phyloP scores from a whole-genome alignment of 1,139 yeast species.

The Williopsis jadinii region DNA sequence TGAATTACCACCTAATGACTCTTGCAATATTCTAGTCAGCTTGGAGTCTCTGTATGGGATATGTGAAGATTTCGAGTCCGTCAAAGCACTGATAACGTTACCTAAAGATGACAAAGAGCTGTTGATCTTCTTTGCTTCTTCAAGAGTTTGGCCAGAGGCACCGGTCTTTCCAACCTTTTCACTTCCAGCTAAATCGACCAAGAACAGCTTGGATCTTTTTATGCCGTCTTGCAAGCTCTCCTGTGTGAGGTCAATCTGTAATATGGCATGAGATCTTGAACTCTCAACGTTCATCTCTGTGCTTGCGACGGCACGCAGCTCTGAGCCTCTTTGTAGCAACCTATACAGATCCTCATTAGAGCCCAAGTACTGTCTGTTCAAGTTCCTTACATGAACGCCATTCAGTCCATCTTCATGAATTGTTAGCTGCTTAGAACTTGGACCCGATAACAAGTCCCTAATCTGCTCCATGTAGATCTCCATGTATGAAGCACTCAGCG shows the following conservation, averaged over 20 bases:
- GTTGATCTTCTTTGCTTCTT: conserved; percentile 83
- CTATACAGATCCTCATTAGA: conserved; percentile 51
- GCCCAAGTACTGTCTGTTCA: conserved; percentile 55
- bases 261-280: conserved; percentile 78
- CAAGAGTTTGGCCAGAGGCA: conserved; percentile 65
- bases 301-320: conserved; percentile 47
- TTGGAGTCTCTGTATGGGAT: conserved; percentile 81
- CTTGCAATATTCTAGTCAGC: conserved; percentile 75
- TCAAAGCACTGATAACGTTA: conserved; percentile 71
- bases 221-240: conserved; percentile 48
- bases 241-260: conserved; percentile 60
- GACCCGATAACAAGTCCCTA: conserved; percentile 36
- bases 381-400: conserved; percentile 67
- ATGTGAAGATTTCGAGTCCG: conserved; percentile 61
- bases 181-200: conserved; percentile 87
- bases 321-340: conserved; percentile 50
- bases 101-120: conserved; percentile 74
- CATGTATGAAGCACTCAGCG: conserved; percentile 67
- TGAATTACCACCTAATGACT: conserved; percentile 83
- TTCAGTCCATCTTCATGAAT: conserved; percentile 61
- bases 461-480: conserved; percentile 80
- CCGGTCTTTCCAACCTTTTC: conserved; percentile 84
- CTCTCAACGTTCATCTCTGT: conserved; percentile 74
- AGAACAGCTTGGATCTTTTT: conserved; percentile 46
- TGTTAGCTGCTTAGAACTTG: conserved; percentile 26